Percentiles rank a stretch among this genome's conserved stretches.
Evolutionary conservation across 129 eudicot genomes (phyloP).

Genomic region (Smallanthus sonchifolius): DNA sequence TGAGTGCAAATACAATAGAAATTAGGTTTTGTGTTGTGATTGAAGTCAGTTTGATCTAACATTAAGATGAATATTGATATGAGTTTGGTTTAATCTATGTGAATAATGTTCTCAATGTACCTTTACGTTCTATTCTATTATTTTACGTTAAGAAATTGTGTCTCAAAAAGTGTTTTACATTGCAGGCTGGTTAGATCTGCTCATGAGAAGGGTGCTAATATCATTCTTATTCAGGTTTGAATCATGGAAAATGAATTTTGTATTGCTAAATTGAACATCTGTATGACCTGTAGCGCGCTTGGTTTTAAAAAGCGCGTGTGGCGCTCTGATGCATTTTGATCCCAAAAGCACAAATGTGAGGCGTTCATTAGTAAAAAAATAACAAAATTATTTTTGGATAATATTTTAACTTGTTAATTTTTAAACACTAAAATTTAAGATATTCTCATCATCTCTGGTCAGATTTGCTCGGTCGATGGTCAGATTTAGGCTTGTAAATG

Average conservation of each 20-base stretch:
- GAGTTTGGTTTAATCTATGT: neutral
- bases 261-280: neutral
- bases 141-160: too few relatives aligned
- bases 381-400: too few relatives aligned
- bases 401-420: too few relatives aligned
- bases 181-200: slow-evolving; percentile 96
- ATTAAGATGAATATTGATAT: neutral
- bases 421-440: too few relatives aligned
- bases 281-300: neutral
- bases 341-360: too few relatives aligned
- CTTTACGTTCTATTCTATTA: neutral
- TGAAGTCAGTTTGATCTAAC: neutral
- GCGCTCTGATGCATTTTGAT: too few relatives aligned
- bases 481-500: too few relatives aligned
- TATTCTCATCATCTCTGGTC: too few relatives aligned
- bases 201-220: slow-evolving; percentile 88
- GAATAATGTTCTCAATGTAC: neutral
- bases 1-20: slow-evolving; percentile 10
- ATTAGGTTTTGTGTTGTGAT: slow-evolving; percentile 11
- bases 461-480: too few relatives aligned
- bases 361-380: too few relatives aligned
- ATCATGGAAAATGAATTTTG: neutral
- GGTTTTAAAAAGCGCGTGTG: too few relatives aligned
- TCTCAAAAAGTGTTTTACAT: slow-evolving; percentile 17
- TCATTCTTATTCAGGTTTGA: slow-evolving; percentile 91